Base-by-base conservation (phyloP, 305 asterid genomes). In the Solanum hybrid region DNA sequence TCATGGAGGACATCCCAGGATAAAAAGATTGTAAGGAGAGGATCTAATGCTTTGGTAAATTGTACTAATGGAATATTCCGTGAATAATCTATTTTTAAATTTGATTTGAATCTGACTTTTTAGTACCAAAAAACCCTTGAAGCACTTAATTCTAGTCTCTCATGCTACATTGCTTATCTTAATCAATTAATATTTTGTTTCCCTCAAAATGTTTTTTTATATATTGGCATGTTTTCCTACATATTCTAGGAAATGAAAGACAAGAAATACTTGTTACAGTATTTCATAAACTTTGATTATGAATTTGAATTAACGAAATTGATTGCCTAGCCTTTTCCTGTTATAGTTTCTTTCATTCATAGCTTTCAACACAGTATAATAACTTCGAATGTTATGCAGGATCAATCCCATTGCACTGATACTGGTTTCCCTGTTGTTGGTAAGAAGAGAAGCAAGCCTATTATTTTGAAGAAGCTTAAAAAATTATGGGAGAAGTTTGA, bases 401-500 rank as follows among this genome's bases (percentile, higher is more conserved):
- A 97, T 93, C 99, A 96, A 91, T 94, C 94, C 10, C 29, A 29
- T n/a, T 82, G 73, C 73, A 42, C 73, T 27, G 38, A 81, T 81
- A 81, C 86, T 42, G 86, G 71, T 81, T 81, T 82, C 87, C 71
- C 73, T 82, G 73, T 82, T 82, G 72, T 46, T 82, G 73, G 73
- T 46, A 46, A 93, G 69, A 79, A 31, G 64, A 81, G 86, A 82
- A 10, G 91, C 24, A 96, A 94, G 90, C 98, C 98, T 66, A 96
- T 97, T 91, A 88, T 94, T 86, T 92, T 95, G 88, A 97, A 97
- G 96, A 92, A 96, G 91, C 94, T 97, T 27, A 93, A 93, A 88
- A 95, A 92, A 90, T 91, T 97, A 90, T 97, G 99, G 99, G 94
- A 95, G 87, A 96, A 94, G 92, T 77, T 31, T 80, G 97, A 93